Percentiles rank a stretch among this genome's conserved stretches.
Evolutionary conservation across 345 rosid genomes (phyloP).

Genomic region (Dimocarpus longan): DNA sequence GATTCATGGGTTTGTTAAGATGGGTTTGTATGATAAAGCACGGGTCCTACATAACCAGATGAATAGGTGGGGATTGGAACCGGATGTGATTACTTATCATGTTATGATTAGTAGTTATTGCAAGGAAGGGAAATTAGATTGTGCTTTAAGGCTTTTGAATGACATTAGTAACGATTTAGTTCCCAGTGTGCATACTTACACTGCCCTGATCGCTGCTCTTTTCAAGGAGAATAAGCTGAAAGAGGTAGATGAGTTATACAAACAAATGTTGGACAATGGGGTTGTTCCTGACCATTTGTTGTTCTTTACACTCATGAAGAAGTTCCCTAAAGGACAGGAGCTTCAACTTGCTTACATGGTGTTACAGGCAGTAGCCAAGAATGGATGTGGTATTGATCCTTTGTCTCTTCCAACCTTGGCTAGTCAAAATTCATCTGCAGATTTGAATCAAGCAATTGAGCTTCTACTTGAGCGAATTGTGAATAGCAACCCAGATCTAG

Average conservation of each 20-base stretch:
- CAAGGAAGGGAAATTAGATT: slow-evolving; percentile 52
- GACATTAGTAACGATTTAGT: slow-evolving; percentile 35
- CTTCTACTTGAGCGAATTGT: slow-evolving; percentile 48
- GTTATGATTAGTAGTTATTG: slow-evolving; percentile 60
- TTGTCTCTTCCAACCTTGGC: slow-evolving; percentile 21
- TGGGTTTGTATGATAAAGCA: slow-evolving; percentile 58
- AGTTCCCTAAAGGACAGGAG: slow-evolving; percentile 48
- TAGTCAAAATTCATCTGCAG: slow-evolving; percentile 20
- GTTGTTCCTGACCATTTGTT: slow-evolving; percentile 67
- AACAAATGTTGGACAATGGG: slow-evolving; percentile 47
- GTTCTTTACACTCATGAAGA: slow-evolving; percentile 57
- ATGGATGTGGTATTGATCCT: slow-evolving; percentile 46
- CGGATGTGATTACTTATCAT: slow-evolving; percentile 50
- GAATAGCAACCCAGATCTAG: slow-evolving; percentile 40
- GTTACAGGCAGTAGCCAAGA: slow-evolving; percentile 49
- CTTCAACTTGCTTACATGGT: slow-evolving; percentile 49
- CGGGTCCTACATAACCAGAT: slow-evolving; percentile 44
- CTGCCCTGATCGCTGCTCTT: slow-evolving; percentile 53
- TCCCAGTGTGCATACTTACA: slow-evolving; percentile 54
- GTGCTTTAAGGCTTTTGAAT: slow-evolving; percentile 48
- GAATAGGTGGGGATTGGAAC: slow-evolving; percentile 39
- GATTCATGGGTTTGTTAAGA: slow-evolving; percentile 57
- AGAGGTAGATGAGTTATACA: slow-evolving; percentile 49
- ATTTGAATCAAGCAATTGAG: slow-evolving; percentile 44
- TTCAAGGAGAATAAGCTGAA: slow-evolving; percentile 45